Evolutionary conservation across 2,329 filamentous ascomycete genomes (phyloP), one percentile per base, ranked within the genome.

Genomic region (Scortechinia acanthostroma): DNA sequence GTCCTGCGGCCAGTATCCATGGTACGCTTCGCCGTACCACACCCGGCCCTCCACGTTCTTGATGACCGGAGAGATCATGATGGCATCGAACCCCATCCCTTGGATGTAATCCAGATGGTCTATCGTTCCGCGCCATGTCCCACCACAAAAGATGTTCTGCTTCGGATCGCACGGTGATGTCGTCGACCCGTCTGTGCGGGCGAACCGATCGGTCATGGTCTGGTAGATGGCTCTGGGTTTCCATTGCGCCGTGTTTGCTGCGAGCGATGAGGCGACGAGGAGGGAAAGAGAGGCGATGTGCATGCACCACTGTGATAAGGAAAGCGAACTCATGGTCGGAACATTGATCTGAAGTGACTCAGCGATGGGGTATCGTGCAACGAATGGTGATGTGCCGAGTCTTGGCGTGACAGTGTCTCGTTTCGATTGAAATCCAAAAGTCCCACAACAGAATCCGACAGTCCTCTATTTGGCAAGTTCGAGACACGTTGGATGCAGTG

Each of bases 91-190:
- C 20, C 76, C 76, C 71, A 80, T 76, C 42, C 69, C 69, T 53
- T 77, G 67, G 55, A 83, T 82, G 55, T 83, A 83, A 57, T 82
- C 78, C 33, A 83, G 68, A 49, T 76, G 69, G 48, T 74, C 68
- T 51, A 73, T 67, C 22, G 84, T 66, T 4, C 80, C 80, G 44
- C 65, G 59, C 54, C 74, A 85, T 1, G 74, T 77, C 15, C 80
- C 80, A 33, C 77, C 77, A 51, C 80, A 84, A 58, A 81, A 83
- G 21, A 57, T 55, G 21, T 59, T 53, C n/a, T 69, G 58, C 25
- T 62, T 52, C 4, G 60, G 52, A 43, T 68, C 61, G 52, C 73
- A 76, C 1, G 60, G 47, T 19, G 57, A 61, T n/a, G 70, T 68
- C 16, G 55, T 57, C 3, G 62, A 66, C 19, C 68, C 70, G 49